A percentile compares a stretch with the other conserved stretches of the same genome.
Evolutionary conservation across 257 asterid genomes (phyloP).

Genomic region (Salvia splendens): DNA sequence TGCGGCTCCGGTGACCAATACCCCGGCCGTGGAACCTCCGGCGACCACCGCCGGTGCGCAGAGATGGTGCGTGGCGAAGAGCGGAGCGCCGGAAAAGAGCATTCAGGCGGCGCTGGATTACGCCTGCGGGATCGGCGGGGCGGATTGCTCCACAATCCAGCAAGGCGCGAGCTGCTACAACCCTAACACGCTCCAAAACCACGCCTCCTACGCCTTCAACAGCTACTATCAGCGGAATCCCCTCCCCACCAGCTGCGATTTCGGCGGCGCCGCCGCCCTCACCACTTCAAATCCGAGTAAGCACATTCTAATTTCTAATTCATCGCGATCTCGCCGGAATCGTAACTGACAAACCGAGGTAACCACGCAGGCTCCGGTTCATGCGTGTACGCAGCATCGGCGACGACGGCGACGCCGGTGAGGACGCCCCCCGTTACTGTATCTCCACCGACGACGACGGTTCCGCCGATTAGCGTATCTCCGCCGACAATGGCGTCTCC

Average conservation of each 20-base stretch:
- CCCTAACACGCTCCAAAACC: slow-evolving; percentile 68
- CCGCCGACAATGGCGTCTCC: slow-evolving; percentile 41
- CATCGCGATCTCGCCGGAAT: too few species aligned
- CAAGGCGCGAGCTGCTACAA: slow-evolving; percentile 67
- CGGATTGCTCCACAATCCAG: slow-evolving; percentile 74
- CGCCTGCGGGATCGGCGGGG: slow-evolving; percentile 85
- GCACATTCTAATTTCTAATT: neutral
- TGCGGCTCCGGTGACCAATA: slow-evolving; percentile 41
- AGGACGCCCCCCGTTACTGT: slow-evolving; percentile 28
- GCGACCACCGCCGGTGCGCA: slow-evolving; percentile 37
- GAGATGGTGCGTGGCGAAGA: slow-evolving; percentile 83
- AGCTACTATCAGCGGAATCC: slow-evolving; percentile 78
- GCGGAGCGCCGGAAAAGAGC: slow-evolving; percentile 49
- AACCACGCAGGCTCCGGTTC: slow-evolving; percentile 60
- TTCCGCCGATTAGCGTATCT: neutral
- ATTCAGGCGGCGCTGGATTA: slow-evolving; percentile 79
- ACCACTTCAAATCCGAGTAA: slow-evolving; percentile 81
- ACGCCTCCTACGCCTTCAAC: slow-evolving; percentile 90
- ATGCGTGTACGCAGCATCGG: slow-evolving; percentile 49
- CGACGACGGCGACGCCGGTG: slow-evolving; percentile 42
- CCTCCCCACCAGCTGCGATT: slow-evolving; percentile 66
- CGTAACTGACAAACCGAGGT: neutral
- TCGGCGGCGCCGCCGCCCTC: slow-evolving; percentile 68
- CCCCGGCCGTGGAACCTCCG: slow-evolving; percentile 47
- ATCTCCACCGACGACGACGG: neutral